Evolutionary conservation across 495 filamentous ascomycete genomes (phyloP).

Genomic region (Talaromyces thailandensis): DNA sequence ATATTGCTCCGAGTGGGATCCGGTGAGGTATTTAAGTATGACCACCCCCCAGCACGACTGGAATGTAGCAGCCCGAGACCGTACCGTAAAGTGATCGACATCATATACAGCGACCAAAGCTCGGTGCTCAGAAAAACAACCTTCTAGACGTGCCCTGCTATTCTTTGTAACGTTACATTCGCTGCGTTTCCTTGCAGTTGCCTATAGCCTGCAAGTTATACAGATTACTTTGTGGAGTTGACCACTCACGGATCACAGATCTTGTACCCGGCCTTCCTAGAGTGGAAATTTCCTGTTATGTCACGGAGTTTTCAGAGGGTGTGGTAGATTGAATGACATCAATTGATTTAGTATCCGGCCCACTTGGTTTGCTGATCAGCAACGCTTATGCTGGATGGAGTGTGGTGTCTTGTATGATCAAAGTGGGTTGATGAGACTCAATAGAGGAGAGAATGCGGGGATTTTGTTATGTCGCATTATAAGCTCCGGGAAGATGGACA

Average conservation of each 20-base stretch:
- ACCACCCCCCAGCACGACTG: not conserved
- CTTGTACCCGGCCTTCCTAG: not conserved
- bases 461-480: not conserved
- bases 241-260: not conserved
- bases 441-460: not conserved
- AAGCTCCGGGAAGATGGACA: not conserved
- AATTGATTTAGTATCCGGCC: not conserved
- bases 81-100: not conserved
- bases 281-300: not conserved
- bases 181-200: not conserved
- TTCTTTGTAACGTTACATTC: not conserved
- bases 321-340: not conserved
- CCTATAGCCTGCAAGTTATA: not conserved
- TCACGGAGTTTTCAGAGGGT: not conserved
- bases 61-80: not conserved
- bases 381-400: not conserved
- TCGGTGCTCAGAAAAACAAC: not conserved
- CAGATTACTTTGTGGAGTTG: not conserved
- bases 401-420: not conserved
- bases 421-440: not conserved
- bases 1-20: not conserved
- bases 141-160: not conserved
- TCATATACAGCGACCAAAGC: not conserved
- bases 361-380: not conserved
- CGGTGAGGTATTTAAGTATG: not conserved